Percentiles rank a stretch among this genome's conserved stretches.
phyloP scores from a whole-genome alignment of 495 filamentous ascomycete genomes.

The Parachaetomium inaequale region DNA sequence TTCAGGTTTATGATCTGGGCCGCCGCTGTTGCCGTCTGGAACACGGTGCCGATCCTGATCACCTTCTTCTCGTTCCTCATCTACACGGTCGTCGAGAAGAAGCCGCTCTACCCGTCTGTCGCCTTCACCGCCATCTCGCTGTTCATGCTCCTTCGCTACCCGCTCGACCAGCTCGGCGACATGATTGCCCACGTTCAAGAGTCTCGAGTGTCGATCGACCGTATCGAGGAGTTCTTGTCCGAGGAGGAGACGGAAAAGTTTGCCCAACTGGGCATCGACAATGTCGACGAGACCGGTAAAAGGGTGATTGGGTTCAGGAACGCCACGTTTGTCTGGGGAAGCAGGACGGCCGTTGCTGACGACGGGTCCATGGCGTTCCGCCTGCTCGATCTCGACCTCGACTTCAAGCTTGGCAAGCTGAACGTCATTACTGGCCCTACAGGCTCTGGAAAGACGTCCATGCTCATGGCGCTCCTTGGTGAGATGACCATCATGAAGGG shows the following conservation, averaged over 20 bases:
- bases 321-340: conserved; percentile 86
- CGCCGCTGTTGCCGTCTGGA: conserved; percentile 88
- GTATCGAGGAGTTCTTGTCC: conserved; percentile 90
- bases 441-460: conserved; percentile 89
- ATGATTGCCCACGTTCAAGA: conserved; percentile 99
- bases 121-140: conserved; percentile 96
- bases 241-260: conserved; percentile 98
- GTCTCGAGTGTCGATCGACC: conserved; percentile 92
- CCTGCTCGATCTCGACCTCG: conserved; percentile 71
- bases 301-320: conserved; percentile 77
- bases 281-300: conserved; percentile 55
- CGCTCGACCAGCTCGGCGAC: conserved; percentile 93
- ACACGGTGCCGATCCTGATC: conserved; percentile 90
- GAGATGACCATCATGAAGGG: conserved; percentile 92
- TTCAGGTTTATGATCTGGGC: conserved; percentile 88
- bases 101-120: conserved; percentile 83
- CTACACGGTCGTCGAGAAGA: conserved; percentile 88
- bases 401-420: conserved; percentile 73
- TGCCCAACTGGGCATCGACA: conserved; percentile 66
- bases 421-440: conserved; percentile 93
- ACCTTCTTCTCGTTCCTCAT: conserved; percentile 93
- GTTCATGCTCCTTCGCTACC: conserved; percentile 91
- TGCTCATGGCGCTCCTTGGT: conserved; percentile 93
- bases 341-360: conserved; percentile 55
- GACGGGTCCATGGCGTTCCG: conserved; percentile 70